Evolutionary conservation across 352 stramenopile species (phyloP).

Genomic region (Phytopythium delawarense): DNA sequence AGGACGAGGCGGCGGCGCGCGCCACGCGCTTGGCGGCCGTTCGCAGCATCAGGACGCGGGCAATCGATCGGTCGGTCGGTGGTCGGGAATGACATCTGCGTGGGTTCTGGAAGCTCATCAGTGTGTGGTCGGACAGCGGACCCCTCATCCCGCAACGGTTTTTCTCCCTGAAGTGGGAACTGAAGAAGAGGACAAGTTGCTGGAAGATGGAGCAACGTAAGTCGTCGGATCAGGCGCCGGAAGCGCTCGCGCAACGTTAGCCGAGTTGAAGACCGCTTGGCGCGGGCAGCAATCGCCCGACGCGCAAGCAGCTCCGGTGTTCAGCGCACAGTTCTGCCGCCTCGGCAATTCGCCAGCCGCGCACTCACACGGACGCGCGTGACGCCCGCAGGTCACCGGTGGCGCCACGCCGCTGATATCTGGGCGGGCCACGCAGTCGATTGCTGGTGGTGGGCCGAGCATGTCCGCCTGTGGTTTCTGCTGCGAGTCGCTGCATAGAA

Average conservation of each 20-base stretch:
- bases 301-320: not conserved
- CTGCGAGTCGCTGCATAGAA: conserved; percentile 7
- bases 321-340: not conserved
- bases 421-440: not conserved
- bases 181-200: not conserved
- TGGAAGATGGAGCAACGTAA: not conserved
- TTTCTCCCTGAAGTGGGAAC: conserved; percentile 3
- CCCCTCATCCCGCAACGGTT: conserved; percentile 4
- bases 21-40: conserved; percentile 36
- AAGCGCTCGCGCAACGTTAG: not conserved
- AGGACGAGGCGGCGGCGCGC: conserved; percentile 15
- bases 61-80: not conserved
- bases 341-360: not conserved
- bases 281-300: not conserved
- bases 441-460: not conserved
- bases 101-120: conserved; percentile 1
- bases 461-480: not conserved
- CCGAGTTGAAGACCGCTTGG: conserved; percentile 1
- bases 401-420: conserved; percentile 1
- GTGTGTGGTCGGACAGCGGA: not conserved
- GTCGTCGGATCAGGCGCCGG: not conserved
- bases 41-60: conserved; percentile 37
- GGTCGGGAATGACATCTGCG: conserved; percentile 6
- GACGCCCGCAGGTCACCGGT: not conserved
- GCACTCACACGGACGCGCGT: not conserved